Conservation (phyloP, 306 rosid species). For the Senna siamea region DNA sequence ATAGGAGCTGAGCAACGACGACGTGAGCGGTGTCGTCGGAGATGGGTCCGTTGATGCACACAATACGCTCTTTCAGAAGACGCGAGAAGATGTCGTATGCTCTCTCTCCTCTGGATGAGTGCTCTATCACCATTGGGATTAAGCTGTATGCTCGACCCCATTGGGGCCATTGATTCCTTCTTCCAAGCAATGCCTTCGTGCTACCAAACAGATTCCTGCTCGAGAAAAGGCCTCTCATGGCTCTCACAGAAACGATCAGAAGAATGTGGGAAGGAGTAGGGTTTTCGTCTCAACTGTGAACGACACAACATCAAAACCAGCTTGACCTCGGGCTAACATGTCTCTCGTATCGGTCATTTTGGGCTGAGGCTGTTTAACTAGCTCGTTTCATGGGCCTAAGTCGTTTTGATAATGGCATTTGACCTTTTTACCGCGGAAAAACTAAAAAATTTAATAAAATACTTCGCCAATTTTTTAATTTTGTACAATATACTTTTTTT, state of each 20-base stretch:
- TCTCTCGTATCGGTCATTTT: not conserved
- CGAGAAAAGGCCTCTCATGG: constrained; percentile 57
- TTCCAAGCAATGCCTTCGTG: constrained; percentile 29
- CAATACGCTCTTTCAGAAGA: constrained; percentile 91
- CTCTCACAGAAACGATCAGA: not conserved
- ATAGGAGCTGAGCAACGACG: constrained; percentile 96
- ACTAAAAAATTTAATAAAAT: too few species aligned
- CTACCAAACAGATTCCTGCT: constrained; percentile 34
- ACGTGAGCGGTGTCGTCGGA: constrained; percentile 95
- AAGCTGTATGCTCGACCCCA: constrained; percentile 56
- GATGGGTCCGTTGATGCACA: constrained; percentile 94
- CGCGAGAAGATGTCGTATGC: constrained; percentile 98
- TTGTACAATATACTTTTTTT: too few species aligned
- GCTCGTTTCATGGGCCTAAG: too few species aligned
- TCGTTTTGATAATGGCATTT: too few species aligned
- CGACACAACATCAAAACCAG: not conserved
- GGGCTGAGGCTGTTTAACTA: not conserved
- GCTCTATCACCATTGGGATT: constrained; percentile 95
- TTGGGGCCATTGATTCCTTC: constrained; percentile 23
- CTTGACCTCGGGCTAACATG: not conserved
- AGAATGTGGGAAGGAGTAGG: not conserved
- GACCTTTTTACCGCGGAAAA: too few species aligned
- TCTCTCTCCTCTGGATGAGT: constrained; percentile 93
- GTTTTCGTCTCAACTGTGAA: not conserved
- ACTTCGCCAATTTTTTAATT: too few species aligned